These are phyloP conservation scores for Penicillium thymicola DNA, from an alignment of 2,329 filamentous ascomycete genomes.

Conservation along the genomic window DNA sequence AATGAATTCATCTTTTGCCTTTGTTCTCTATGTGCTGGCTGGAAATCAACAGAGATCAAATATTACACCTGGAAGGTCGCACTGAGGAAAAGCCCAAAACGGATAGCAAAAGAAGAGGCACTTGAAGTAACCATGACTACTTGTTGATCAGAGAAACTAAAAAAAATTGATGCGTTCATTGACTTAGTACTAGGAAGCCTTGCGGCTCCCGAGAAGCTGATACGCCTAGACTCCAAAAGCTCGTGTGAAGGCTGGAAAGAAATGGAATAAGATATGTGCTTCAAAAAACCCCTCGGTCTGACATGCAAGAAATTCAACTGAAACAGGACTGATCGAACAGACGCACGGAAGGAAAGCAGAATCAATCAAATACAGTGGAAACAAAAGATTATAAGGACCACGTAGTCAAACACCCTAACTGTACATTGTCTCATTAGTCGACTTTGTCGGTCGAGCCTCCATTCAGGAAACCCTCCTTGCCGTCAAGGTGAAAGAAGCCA, in stretches of 20 bases:
- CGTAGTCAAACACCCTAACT: constrained; percentile 30
- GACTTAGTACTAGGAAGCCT: not conserved
- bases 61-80: too few species aligned
- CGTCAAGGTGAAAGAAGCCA: constrained; percentile 49
- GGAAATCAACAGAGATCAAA: too few species aligned
- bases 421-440: constrained; percentile 41
- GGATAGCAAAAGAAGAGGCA: not conserved
- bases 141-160: not conserved
- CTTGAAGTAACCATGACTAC: not conserved
- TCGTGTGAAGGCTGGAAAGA: constrained; percentile 1
- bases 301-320: constrained; percentile 21
- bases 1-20: not conserved
- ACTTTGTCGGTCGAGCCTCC: constrained; percentile 46
- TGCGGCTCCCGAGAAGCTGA: not conserved
- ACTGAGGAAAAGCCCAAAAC: not conserved
- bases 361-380: constrained; percentile 24
- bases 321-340: constrained; percentile 5
- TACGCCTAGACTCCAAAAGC: not conserved
- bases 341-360: constrained; percentile 13
- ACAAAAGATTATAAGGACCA: constrained; percentile 22
- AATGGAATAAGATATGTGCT: constrained; percentile 21
- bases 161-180: not conserved
- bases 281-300: constrained; percentile 14
- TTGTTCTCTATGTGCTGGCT: not conserved
- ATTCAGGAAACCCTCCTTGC: constrained; percentile 47